Base-by-base conservation (phyloP, 805 yeast genomes). In the Candida sanyiensis region DNA sequence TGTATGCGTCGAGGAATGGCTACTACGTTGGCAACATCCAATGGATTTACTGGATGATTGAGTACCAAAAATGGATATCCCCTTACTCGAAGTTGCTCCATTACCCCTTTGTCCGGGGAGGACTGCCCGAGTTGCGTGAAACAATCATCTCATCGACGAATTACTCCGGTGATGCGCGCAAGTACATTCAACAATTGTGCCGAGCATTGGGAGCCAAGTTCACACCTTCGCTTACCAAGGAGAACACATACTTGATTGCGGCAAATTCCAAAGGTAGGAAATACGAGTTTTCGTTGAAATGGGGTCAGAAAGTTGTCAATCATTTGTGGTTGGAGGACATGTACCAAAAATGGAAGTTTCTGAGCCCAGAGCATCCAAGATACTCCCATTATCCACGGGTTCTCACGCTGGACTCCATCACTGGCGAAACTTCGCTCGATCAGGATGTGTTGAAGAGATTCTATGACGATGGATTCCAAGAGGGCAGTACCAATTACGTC, bases 291-390 rank as follows among this genome's bases (percentile, higher is more conserved):
- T 94, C 93, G 0, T 55, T 65, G 25, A 69, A 70, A 44, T 88
- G 96, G 96, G 44, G 38, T 5, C 62, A 85, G 17, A 68, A 69
- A 22, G 66, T 82, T 2, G 79, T 85, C 1, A 88, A 83, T 52
- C 96, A 87, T 59, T 54, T 80, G 11, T 90, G 98, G 98, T 60
- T 90, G 11, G 97, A 90, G 53, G 89, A 84, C 39, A 73, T 87
- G 29, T 90, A 70, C 45, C 64, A 72, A 0, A 59, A 69, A 33
- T 83, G 93, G 89, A 62, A 61, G 36, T 47, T 68, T 5, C 69
- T 72, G 47, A 75, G 77, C 27, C 69, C 58, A 4, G 49, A 61
- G 1, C 52, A 58, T 12, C 66, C 73, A 3, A 64, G 73, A 23
- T 85, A 75, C 57, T 55, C 68, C 8, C 62, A 64, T 35, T 61